phyloP scores from a whole-genome alignment of 768 basidiomycete genomes.

The Hygrocybe coccinea region DNA sequence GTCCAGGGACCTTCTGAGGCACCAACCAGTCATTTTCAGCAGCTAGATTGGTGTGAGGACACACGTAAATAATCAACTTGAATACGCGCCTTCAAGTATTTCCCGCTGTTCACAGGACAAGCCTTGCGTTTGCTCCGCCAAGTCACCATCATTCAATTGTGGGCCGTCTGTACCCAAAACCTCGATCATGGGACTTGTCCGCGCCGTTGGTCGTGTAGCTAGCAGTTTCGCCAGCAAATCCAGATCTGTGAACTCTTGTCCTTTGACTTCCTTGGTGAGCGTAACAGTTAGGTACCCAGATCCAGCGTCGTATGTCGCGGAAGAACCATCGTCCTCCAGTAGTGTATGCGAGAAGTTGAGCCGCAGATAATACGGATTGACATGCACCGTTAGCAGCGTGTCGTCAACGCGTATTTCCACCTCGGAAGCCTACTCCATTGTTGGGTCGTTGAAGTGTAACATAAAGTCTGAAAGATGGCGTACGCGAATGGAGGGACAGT shows the following conservation, averaged over 20 bases:
- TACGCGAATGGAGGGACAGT: constrained; percentile 71
- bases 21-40: constrained; percentile 76
- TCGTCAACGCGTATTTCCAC: constrained; percentile 75
- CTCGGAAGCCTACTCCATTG: constrained; percentile 64
- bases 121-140: constrained; percentile 44
- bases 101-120: constrained; percentile 55
- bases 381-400: constrained; percentile 63
- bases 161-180: constrained; percentile 38
- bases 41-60: constrained; percentile 39
- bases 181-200: constrained; percentile 47
- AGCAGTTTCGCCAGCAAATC: constrained; percentile 75
- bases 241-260: constrained; percentile 69
- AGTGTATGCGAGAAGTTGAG: constrained; percentile 67
- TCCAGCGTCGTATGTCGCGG: constrained; percentile 69
- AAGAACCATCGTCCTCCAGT: constrained; percentile 63
- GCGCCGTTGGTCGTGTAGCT: constrained; percentile 51
- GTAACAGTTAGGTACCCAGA: constrained; percentile 75
- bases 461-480: constrained; percentile 20
- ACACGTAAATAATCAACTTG: background rate
- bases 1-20: constrained; percentile 54
- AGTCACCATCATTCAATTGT: constrained; percentile 29
- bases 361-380: constrained; percentile 82
- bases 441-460: constrained; percentile 4
- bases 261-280: constrained; percentile 61
- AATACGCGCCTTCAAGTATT: constrained; percentile 48